phyloP scores from a whole-genome alignment of 1,284 basidiomycete species.

The Coriolopsis trogii region DNA sequence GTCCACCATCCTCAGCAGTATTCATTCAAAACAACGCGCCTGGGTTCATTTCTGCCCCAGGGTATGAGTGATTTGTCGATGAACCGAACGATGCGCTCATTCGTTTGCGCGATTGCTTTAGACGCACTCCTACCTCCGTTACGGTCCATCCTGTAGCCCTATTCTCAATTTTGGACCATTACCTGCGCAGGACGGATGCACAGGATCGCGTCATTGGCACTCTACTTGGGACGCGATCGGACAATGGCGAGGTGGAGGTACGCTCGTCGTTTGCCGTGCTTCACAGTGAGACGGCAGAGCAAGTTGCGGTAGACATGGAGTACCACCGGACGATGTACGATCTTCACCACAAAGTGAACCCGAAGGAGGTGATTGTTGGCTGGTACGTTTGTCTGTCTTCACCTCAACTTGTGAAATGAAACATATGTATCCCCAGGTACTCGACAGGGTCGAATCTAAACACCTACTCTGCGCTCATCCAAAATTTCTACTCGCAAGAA shows the following conservation, averaged over 20 bases:
- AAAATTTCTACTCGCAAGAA: constrained; percentile 97
- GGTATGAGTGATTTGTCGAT: constrained; percentile 27
- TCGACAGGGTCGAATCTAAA: constrained; percentile 90
- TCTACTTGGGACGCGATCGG: constrained; percentile 84
- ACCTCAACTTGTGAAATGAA: constrained; percentile 11
- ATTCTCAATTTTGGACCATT: constrained; percentile 97
- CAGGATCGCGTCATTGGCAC: constrained; percentile 97
- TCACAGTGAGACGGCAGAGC: constrained; percentile 90
- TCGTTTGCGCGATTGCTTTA: constrained; percentile 31
- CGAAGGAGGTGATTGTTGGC: constrained; percentile 88
- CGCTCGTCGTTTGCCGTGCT: constrained; percentile 87
- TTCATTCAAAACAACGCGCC: constrained; percentile 54
- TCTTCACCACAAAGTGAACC: constrained; percentile 82
- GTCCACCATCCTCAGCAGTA: constrained; percentile 67
- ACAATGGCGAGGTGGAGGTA: constrained; percentile 61
- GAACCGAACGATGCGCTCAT: not conserved
- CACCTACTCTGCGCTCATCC: constrained; percentile 96
- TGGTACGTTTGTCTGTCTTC: constrained; percentile 58
- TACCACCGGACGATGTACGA: constrained; percentile 96
- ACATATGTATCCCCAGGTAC: constrained; percentile 60
- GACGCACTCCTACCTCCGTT: constrained; percentile 73
- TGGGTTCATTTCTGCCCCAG: constrained; percentile 36
- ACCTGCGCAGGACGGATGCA: constrained; percentile 82
- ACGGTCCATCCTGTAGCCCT: constrained; percentile 92
- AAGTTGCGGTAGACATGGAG: constrained; percentile 95